Percentiles rank a stretch among this genome's conserved stretches.
phyloP scores from a whole-genome alignment of 306 rosid genomes.

The Quercus gilva region DNA sequence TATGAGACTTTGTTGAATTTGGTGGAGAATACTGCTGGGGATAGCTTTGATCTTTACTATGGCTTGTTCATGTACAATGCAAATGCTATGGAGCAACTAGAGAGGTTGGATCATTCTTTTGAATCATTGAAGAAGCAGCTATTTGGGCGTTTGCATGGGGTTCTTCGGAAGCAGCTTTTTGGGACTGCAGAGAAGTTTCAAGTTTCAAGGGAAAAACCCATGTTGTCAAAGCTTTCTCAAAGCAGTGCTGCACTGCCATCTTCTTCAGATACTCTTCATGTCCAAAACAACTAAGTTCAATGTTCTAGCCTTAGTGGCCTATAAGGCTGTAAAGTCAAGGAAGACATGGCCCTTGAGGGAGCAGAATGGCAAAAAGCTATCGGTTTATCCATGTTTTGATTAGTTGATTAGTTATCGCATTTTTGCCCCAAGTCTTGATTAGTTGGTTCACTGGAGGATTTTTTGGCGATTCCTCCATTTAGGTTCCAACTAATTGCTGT shows the following conservation, averaged over 20 bases:
- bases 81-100: constrained; percentile 80
- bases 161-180: constrained; percentile 52
- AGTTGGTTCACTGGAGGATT: too few relatives aligned
- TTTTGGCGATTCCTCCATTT: background rate
- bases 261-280: constrained; percentile 24
- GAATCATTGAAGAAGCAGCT: constrained; percentile 75
- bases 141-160: constrained; percentile 61
- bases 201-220: constrained; percentile 25
- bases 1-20: constrained; percentile 75
- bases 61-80: constrained; percentile 84
- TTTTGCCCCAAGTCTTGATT: too few relatives aligned
- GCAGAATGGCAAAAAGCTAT: background rate
- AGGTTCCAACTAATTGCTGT: background rate
- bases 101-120: constrained; percentile 60
- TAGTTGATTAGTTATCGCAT: background rate
- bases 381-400: background rate
- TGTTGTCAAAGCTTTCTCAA: constrained; percentile 37
- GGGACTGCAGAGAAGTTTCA: constrained; percentile 36
- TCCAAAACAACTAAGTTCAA: constrained; percentile 23
- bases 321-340: too few relatives aligned
- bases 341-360: background rate
- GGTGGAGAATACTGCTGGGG: constrained; percentile 80
- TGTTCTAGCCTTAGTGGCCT: background rate
- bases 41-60: constrained; percentile 88
- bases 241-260: constrained; percentile 26